These are phyloP conservation scores for Cyclostephanos tholiformis DNA, from an alignment of 108 stramenopile species.

Conservation along the genomic window DNA sequence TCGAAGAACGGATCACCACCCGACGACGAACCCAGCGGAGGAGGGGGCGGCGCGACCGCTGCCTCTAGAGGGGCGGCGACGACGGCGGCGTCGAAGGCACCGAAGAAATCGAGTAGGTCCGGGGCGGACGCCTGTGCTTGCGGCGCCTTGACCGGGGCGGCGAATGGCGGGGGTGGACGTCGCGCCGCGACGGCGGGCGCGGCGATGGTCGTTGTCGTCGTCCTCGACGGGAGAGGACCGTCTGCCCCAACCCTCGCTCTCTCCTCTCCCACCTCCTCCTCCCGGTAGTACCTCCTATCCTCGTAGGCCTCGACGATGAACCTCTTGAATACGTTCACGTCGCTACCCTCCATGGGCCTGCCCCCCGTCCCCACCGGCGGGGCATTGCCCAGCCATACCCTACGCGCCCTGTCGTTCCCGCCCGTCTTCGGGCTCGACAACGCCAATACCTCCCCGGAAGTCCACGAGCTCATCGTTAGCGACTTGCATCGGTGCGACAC, in stretches of 20 bases:
- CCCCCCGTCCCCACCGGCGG: conserved; percentile 71
- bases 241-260: too few relatives aligned
- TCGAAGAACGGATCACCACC: too few relatives aligned
- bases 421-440: conserved; percentile 39
- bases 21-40: too few relatives aligned
- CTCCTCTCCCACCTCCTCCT: conserved; percentile 13
- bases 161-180: too few relatives aligned
- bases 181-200: background rate
- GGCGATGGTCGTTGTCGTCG: background rate
- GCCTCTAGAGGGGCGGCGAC: too few relatives aligned
- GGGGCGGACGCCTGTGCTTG: too few relatives aligned
- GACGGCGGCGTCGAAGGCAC: too few relatives aligned
- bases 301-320: conserved; percentile 87
- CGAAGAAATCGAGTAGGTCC: too few relatives aligned
- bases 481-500: conserved; percentile 92
- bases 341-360: conserved; percentile 70
- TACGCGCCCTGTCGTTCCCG: conserved; percentile 76
- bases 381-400: conserved; percentile 85
- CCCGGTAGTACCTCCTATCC: conserved; percentile 67
- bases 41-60: too few relatives aligned
- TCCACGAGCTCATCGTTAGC: conserved; percentile 89
- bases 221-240: background rate
- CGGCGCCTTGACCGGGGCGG: too few relatives aligned
- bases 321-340: conserved; percentile 76
- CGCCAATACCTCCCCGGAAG: conserved; percentile 68